Evolutionary conservation across 805 yeast species (phyloP).

Genomic region (Lachancea sp.): DNA sequence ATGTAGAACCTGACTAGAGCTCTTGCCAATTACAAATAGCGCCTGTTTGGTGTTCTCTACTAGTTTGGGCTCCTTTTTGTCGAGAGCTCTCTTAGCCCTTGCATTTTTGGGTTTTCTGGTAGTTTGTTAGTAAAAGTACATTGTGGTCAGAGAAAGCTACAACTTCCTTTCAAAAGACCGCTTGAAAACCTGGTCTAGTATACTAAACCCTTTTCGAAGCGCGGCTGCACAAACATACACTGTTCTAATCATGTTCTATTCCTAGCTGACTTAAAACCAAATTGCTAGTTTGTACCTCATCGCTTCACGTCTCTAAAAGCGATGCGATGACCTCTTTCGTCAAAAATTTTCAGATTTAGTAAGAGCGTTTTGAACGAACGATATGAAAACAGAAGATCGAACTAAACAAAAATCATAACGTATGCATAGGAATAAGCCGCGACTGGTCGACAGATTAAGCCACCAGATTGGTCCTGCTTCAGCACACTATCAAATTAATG

Average conservation of each 20-base stretch:
- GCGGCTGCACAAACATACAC: constrained; percentile 24
- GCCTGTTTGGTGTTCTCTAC: constrained; percentile 88
- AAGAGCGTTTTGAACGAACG: constrained; percentile 1
- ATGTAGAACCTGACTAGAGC: constrained; percentile 70
- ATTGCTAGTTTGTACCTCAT: not conserved
- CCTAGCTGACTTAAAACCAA: not conserved
- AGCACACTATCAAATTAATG: constrained; percentile 8
- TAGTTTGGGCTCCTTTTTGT: constrained; percentile 78
- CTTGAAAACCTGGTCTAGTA: not conserved
- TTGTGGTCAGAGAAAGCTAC: not conserved
- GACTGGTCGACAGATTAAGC: not conserved
- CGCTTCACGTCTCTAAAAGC: not conserved
- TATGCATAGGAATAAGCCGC: not conserved
- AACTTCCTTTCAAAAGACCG: not conserved
- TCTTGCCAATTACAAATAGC: constrained; percentile 83
- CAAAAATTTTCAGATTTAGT: constrained; percentile 43
- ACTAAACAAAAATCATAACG: not conserved
- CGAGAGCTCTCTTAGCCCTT: constrained; percentile 90
- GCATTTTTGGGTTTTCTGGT: constrained; percentile 77
- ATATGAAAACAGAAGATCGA: no score
- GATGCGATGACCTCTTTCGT: constrained; percentile 26
- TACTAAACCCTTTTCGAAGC: not conserved
- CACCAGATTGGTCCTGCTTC: not conserved
- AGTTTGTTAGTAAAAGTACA: constrained; percentile 2
- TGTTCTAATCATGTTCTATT: constrained; percentile 31